These are phyloP conservation scores for Chernovozyma aurita DNA, from an alignment of 1,139 yeast species.

Conservation along the genomic window DNA sequence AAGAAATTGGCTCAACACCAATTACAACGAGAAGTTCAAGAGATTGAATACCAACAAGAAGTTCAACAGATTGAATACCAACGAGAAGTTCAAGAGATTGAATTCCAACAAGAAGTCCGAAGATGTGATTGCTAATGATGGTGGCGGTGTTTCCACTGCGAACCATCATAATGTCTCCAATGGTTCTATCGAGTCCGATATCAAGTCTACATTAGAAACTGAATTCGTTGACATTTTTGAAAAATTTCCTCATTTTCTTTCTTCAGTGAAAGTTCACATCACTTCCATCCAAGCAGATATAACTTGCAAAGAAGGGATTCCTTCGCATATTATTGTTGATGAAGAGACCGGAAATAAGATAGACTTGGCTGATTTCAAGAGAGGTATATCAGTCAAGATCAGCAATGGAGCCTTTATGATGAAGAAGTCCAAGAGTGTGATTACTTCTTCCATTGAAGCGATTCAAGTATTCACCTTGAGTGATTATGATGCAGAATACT, in stretches of 20 bases:
- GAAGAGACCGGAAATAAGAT: slow-evolving; percentile 19
- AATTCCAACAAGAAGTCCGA: not conserved
- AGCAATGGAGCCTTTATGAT: slow-evolving; percentile 19
- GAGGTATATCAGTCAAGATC: slow-evolving; percentile 35
- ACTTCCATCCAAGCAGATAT: slow-evolving; percentile 30
- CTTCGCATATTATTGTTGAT: slow-evolving; percentile 27
- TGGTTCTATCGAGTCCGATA: not conserved
- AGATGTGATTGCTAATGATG: not conserved
- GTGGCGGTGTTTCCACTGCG: not conserved
- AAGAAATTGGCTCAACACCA: slow-evolving; percentile 24
- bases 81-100: not conserved
- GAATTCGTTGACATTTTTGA: slow-evolving; percentile 23
- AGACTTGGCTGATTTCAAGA: slow-evolving; percentile 35
- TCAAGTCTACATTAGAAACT: not conserved
- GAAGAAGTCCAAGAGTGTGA: slow-evolving; percentile 19
- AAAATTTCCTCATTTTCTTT: slow-evolving; percentile 26
- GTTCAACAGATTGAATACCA: not conserved
- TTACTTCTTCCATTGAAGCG: slow-evolving; percentile 16
- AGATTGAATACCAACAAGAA: slow-evolving; percentile 7
- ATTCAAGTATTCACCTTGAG: slow-evolving; percentile 36
- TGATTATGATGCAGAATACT: slow-evolving; percentile 34
- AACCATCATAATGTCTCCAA: not conserved
- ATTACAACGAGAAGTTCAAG: slow-evolving; percentile 24
- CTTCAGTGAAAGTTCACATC: slow-evolving; percentile 23
- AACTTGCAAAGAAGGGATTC: slow-evolving; percentile 41